Evolutionary conservation across 495 filamentous ascomycete species (phyloP).

Genomic region (Podospora didyma): DNA sequence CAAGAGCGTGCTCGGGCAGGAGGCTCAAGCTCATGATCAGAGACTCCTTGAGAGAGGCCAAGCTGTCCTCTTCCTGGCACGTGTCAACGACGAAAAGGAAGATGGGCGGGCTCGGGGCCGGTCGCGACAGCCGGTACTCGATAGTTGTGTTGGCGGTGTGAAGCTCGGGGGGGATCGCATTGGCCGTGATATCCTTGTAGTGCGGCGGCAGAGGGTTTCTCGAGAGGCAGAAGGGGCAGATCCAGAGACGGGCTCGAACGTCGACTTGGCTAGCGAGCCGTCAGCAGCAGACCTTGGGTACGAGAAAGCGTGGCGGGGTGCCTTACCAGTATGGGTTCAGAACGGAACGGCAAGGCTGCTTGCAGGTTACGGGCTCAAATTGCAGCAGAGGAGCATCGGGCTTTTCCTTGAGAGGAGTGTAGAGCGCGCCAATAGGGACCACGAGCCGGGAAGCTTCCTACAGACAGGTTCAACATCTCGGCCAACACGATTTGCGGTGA

Average conservation of each 20-base stretch:
- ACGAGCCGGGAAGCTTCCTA: conserved; percentile 96
- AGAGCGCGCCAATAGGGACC: conserved; percentile 93
- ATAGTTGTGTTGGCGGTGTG: conserved; percentile 94
- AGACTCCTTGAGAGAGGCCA: conserved; percentile 92
- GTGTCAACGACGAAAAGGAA: conserved; percentile 98
- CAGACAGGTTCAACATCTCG: conserved; percentile 17
- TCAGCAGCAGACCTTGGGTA: conserved; percentile 8
- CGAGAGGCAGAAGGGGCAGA: conserved; percentile 96
- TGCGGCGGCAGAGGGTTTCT: conserved; percentile 93
- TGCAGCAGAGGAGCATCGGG: conserved; percentile 82
- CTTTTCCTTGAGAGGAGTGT: conserved; percentile 96
- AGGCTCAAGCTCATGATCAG: conserved; percentile 96
- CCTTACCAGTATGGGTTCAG: conserved; percentile 93
- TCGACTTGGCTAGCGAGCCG: conserved; percentile 74
- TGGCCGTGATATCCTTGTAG: conserved; percentile 97
- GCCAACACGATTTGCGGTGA: neutral
- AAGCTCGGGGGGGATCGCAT: conserved; percentile 91
- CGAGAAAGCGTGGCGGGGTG: neutral
- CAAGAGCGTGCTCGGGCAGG: conserved; percentile 86
- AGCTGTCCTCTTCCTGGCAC: conserved; percentile 96
- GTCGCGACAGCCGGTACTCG: conserved; percentile 90
- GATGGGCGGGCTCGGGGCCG: conserved; percentile 90
- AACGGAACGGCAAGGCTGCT: conserved; percentile 90
- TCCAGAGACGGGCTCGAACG: conserved; percentile 91
- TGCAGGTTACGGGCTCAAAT: conserved; percentile 98